Percentiles rank a stretch among this genome's conserved stretches.
Evolutionary conservation across 2,329 filamentous ascomycete genomes (phyloP).

Genomic region (Colletotrichum tabaci): DNA sequence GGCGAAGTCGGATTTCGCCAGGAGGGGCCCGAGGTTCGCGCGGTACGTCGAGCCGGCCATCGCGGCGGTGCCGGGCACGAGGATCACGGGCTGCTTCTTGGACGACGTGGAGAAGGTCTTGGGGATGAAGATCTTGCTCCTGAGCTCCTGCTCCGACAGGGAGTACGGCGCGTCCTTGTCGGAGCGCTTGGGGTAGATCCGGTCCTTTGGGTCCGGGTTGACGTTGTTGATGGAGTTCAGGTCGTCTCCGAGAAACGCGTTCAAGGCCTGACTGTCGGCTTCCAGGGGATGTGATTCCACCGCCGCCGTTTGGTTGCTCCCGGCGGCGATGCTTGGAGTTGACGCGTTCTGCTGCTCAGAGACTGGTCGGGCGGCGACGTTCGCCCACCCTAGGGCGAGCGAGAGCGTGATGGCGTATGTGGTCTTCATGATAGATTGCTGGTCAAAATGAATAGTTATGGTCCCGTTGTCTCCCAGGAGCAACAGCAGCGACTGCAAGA

Average conservation of each 20-base stretch:
- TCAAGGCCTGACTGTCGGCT: background rate
- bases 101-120: slow-evolving; percentile 61
- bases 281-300: background rate
- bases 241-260: background rate
- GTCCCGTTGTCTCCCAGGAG: background rate
- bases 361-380: background rate
- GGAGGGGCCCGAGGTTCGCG: slow-evolving; percentile 64
- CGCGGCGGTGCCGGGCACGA: slow-evolving; percentile 64
- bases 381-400: background rate
- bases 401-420: background rate
- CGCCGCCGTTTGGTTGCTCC: background rate
- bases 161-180: slow-evolving; percentile 64
- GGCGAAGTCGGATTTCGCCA: slow-evolving; percentile 57
- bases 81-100: slow-evolving; percentile 61
- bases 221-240: slow-evolving; percentile 18
- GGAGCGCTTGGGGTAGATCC: slow-evolving; percentile 55
- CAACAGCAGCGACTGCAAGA: background rate
- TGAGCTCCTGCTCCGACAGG: slow-evolving; percentile 60
- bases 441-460: background rate
- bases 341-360: background rate
- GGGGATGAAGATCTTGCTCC: slow-evolving; percentile 68
- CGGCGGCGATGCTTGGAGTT: background rate
- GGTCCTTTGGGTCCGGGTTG: slow-evolving; percentile 19
- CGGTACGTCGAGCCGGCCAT: slow-evolving; percentile 57
- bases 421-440: slow-evolving; percentile 15